Conservation (phyloP, 805 yeast species). For the Kodamaea laetipori region DNA sequence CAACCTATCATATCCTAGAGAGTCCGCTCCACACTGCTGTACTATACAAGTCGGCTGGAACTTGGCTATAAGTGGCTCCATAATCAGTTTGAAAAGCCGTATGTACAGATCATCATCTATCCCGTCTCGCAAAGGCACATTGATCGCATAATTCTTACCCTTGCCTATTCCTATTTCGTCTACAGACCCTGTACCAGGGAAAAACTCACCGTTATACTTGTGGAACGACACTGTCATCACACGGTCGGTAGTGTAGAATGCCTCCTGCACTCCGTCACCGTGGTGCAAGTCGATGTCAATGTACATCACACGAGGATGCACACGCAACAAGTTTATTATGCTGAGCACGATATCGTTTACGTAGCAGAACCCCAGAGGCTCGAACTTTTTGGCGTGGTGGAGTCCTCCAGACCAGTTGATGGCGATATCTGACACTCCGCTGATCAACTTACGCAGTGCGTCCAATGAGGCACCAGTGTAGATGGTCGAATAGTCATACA, state of each 20-base stretch:
- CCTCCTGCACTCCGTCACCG: constrained; percentile 98
- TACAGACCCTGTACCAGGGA: constrained; percentile 95
- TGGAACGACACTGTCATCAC: constrained; percentile 97
- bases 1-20: constrained; percentile 86
- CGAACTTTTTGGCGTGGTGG: constrained; percentile 93
- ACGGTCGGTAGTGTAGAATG: constrained; percentile 90
- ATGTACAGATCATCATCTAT: constrained; percentile 89
- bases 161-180: constrained; percentile 87
- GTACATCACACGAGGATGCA: constrained; percentile 89
- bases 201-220: constrained; percentile 89
- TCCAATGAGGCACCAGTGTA: constrained; percentile 94
- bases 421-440: constrained; percentile 90
- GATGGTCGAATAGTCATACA: constrained; percentile 84
- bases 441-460: constrained; percentile 82
- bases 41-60: constrained; percentile 93
- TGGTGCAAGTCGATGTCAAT: constrained; percentile 95
- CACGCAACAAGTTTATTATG: constrained; percentile 78
- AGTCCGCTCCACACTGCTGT: constrained; percentile 97
- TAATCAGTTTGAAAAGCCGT: constrained; percentile 74
- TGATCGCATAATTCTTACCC: constrained; percentile 85
- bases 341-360: constrained; percentile 92
- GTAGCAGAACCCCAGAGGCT: constrained; percentile 94
- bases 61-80: constrained; percentile 87
- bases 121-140: constrained; percentile 93
- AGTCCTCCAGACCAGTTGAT: constrained; percentile 96